Evolutionary conservation across 805 yeast genomes (phyloP).

Genomic region (Candida verbasci): DNA sequence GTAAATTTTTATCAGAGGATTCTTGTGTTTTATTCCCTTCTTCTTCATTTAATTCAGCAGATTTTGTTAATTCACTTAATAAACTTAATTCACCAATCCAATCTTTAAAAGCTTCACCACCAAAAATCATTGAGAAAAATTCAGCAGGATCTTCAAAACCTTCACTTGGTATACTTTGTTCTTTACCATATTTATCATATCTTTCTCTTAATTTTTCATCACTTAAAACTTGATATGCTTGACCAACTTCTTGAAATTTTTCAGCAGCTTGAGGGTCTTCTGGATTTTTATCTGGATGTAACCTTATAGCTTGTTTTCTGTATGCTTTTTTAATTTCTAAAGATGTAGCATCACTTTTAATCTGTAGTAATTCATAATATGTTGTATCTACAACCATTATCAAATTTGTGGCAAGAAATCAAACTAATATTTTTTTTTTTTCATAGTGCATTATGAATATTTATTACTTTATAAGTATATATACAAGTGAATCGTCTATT

Average conservation of each 20-base stretch:
- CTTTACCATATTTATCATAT: constrained; percentile 74
- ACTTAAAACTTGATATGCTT: constrained; percentile 76
- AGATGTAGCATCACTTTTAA: constrained; percentile 34
- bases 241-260: constrained; percentile 46
- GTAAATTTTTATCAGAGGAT: constrained; percentile 1
- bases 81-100: constrained; percentile 83
- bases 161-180: constrained; percentile 54
- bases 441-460: background rate
- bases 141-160: constrained; percentile 82
- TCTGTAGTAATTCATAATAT: constrained; percentile 36
- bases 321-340: constrained; percentile 43
- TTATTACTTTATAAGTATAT: background rate
- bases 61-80: constrained; percentile 35
- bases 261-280: constrained; percentile 42
- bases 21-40: constrained; percentile 14
- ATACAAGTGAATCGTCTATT: constrained; percentile 11
- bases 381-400: constrained; percentile 44
- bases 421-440: constrained; percentile 1
- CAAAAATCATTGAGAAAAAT: constrained; percentile 78
- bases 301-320: constrained; percentile 39
- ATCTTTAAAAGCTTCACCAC: constrained; percentile 74
- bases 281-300: constrained; percentile 46
- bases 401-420: constrained; percentile 3
- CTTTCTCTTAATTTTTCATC: constrained; percentile 59
- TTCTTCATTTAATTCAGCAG: constrained; percentile 37